Conservation (phyloP, 2,329 filamentous ascomycete genomes). For the Shiraia bambusicola region DNA sequence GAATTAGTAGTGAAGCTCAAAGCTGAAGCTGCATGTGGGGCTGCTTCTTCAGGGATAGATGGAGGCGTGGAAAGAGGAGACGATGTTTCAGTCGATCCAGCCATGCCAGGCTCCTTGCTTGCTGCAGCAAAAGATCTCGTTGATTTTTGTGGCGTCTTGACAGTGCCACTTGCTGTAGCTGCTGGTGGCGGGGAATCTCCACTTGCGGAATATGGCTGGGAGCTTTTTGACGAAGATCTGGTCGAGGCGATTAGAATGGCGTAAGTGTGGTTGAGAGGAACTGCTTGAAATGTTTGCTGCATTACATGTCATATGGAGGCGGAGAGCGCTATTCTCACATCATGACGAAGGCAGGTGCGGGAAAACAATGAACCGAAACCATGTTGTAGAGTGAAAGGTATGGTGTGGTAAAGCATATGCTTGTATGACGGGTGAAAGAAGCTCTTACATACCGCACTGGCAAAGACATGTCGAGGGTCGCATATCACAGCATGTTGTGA, state of each 20-base stretch:
- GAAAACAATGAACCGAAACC: too few relatives aligned
- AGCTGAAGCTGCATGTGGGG: constrained; percentile 1
- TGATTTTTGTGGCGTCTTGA: constrained; percentile 2
- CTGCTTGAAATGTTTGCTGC: background rate
- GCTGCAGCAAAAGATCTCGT: constrained; percentile 2
- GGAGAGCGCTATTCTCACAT: too few relatives aligned
- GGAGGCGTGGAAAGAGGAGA: constrained; percentile 16
- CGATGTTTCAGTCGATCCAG: constrained; percentile 4
- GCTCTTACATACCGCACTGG: constrained; percentile 27
- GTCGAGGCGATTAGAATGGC: constrained; percentile 1
- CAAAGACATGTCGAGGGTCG: constrained; percentile 25
- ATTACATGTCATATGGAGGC: too few relatives aligned
- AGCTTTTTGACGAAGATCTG: constrained; percentile 8
- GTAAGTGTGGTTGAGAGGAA: too few relatives aligned
- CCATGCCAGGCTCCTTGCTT: constrained; percentile 8
- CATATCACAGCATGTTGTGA: background rate
- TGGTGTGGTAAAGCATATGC: background rate
- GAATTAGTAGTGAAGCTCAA: too few relatives aligned
- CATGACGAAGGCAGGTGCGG: too few relatives aligned
- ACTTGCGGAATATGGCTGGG: background rate
- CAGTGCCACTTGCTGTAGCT: background rate
- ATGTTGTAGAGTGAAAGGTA: background rate
- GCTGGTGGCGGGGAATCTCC: background rate
- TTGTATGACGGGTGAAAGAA: constrained; percentile 1
- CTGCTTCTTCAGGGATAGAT: constrained; percentile 3